phyloP scores from a whole-genome alignment of 352 stramenopile species.

The Plasmopara muralis region DNA sequence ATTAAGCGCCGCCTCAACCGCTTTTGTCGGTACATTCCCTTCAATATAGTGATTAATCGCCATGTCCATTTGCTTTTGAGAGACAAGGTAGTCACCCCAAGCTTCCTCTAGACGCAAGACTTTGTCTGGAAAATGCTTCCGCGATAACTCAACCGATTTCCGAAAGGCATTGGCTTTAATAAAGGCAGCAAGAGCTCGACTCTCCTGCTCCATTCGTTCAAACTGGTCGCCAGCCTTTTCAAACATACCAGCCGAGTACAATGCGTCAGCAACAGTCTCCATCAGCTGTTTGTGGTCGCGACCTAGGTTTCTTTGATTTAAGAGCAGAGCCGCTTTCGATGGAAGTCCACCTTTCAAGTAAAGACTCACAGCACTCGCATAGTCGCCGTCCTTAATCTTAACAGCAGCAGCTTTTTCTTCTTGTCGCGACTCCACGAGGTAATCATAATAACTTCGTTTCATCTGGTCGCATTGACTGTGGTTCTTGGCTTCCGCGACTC shows the following conservation, averaged over 20 bases:
- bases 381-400: slow-evolving; percentile 90
- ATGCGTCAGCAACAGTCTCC: slow-evolving; percentile 86
- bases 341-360: slow-evolving; percentile 91
- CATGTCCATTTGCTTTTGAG: slow-evolving; percentile 93
- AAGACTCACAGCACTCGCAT: slow-evolving; percentile 84
- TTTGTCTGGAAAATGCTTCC: slow-evolving; percentile 87
- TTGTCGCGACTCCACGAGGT: slow-evolving; percentile 88
- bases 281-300: slow-evolving; percentile 83
- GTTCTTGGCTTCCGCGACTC: slow-evolving; percentile 81
- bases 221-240: slow-evolving; percentile 93
- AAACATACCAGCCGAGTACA: slow-evolving; percentile 87
- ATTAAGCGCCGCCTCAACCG: slow-evolving; percentile 89
- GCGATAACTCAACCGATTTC: slow-evolving; percentile 90
- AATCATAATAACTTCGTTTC: slow-evolving; percentile 89
- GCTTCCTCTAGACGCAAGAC: slow-evolving; percentile 87
- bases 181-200: slow-evolving; percentile 85
- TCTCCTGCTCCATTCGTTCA: slow-evolving; percentile 90
- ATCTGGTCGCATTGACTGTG: slow-evolving; percentile 80
- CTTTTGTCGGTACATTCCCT: slow-evolving; percentile 88
- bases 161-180: slow-evolving; percentile 90
- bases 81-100: slow-evolving; percentile 92
- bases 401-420: slow-evolving; percentile 88
- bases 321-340: slow-evolving; percentile 82
- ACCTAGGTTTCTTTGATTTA: slow-evolving; percentile 83
- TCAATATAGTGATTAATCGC: slow-evolving; percentile 97